A percentile compares a stretch with the other conserved stretches of the same genome.
phyloP scores from a whole-genome alignment of 768 basidiomycete species.

The Boletus huronensis region DNA sequence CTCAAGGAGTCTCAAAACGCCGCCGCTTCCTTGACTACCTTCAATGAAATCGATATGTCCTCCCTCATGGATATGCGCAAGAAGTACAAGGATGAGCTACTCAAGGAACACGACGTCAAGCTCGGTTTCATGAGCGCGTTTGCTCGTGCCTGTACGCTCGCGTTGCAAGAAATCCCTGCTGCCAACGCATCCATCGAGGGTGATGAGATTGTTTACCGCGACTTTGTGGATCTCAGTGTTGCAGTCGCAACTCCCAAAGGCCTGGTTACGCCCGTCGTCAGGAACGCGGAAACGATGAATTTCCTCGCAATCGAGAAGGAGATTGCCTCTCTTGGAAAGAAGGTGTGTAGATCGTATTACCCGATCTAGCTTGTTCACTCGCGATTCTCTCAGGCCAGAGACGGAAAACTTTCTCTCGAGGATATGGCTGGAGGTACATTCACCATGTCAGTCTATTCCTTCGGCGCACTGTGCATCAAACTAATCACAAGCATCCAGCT shows the following conservation, averaged over 20 bases:
- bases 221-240: constrained; percentile 91
- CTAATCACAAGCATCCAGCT: constrained; percentile 46
- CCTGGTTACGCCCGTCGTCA: constrained; percentile 91
- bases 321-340: constrained; percentile 87
- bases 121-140: constrained; percentile 99
- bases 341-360: constrained; percentile 41
- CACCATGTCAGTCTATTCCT: constrained; percentile 70
- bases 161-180: constrained; percentile 86
- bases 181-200: constrained; percentile 95
- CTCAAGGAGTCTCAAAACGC: constrained; percentile 98
- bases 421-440: constrained; percentile 99
- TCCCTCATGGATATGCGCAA: constrained; percentile 89
- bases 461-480: not conserved
- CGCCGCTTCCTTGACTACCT: constrained; percentile 94
- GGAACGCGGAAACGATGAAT: constrained; percentile 84
- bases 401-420: constrained; percentile 92
- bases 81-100: constrained; percentile 87
- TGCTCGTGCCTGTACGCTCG: constrained; percentile 79
- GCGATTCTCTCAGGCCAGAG: constrained; percentile 56
- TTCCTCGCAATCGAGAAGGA: constrained; percentile 92
- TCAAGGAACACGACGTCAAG: constrained; percentile 93
- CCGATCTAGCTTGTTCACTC: constrained; percentile 5
- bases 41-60: constrained; percentile 99
- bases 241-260: constrained; percentile 98
- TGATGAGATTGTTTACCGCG: constrained; percentile 88